These are phyloP conservation scores for Pelargonium citronellum DNA, from an alignment of 441 rosid species.

Conservation along the genomic window DNA sequence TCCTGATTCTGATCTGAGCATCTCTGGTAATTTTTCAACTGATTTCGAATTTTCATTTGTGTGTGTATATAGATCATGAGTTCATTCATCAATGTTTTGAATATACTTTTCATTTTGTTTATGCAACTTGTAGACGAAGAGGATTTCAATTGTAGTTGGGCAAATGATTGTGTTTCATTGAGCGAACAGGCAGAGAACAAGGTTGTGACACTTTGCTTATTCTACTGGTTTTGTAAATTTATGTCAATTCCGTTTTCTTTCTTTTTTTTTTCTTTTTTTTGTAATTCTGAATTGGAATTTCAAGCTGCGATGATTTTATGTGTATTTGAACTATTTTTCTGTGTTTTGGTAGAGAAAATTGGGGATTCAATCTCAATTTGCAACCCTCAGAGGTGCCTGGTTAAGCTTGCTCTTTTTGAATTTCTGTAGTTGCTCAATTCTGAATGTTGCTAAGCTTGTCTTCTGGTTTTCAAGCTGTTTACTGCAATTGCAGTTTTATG, in stretches of 20 bases:
- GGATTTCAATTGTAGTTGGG: slow-evolving; percentile 35
- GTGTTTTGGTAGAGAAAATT: slow-evolving; percentile 43
- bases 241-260: not conserved
- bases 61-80: not conserved
- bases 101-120: not conserved
- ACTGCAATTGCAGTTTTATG: not conserved
- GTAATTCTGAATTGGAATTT: not conserved
- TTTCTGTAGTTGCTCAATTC: not conserved
- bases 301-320: not conserved
- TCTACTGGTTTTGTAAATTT: not conserved
- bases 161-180: slow-evolving; percentile 32
- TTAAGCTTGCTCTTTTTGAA: slow-evolving; percentile 7
- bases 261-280: not conserved
- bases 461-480: not conserved
- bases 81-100: slow-evolving; percentile 11
- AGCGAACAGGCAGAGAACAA: slow-evolving; percentile 26
- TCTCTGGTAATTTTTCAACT: slow-evolving; percentile 47
- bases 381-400: slow-evolving; percentile 48
- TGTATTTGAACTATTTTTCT: slow-evolving; percentile 12
- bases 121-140: slow-evolving; percentile 43
- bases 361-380: slow-evolving; percentile 56
- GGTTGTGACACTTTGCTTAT: slow-evolving; percentile 20
- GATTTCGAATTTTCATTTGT: not conserved
- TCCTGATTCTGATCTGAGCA: slow-evolving; percentile 65
- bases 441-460: not conserved